Base-by-base conservation (phyloP, 495 filamentous ascomycete genomes). In the Hypoxylon fuscum region DNA sequence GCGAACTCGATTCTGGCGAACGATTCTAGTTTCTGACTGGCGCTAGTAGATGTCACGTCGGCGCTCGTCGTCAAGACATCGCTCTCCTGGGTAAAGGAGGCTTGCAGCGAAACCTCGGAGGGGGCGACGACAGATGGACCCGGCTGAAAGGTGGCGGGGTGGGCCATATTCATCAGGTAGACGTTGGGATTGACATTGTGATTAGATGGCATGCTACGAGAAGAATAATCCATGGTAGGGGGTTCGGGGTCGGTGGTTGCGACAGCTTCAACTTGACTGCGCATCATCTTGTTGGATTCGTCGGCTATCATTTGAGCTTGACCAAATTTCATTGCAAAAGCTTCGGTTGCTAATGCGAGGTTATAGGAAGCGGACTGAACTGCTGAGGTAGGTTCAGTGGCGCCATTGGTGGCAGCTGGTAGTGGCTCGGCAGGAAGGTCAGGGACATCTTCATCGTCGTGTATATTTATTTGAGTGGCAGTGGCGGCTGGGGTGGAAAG, bases 1-100 rank as follows among this genome's bases (percentile, higher is more conserved):
- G 76, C 77, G 37, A 82, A 82, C 62, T 82, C 79, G 54, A 82
- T 76, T 45, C 74, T 71, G 18, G 79, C 79, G 56, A 82, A 82
- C 22, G 78, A 81, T 66, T 81, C 77, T n/a, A 82, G 66, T 15
- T 73, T 69, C 45, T 74, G 59, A 29, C 73, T 73, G 12, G 59
- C 51, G 38, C 52, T 69, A 23, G 68, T 55, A 12, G 67, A 67
- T 17, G 60, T 50, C 12, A 46, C 64, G 29, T 67, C 59, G 40
- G 42, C 55, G 54, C 40, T 68, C 25, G 59, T 55, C 3, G 58
- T 60, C n/a, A 60, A 32, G 23, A 34, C 65, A 53, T 72, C 51
- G 35, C 62, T 70, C 27, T 71, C 68, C 31, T 73, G 71, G 14
- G 63, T 69, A 27, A 66, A 63, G 20, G 66, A 71, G 32, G 63